phyloP scores from a whole-genome alignment of 2,329 filamentous ascomycete species.

The Colletotrichum caudatum region DNA sequence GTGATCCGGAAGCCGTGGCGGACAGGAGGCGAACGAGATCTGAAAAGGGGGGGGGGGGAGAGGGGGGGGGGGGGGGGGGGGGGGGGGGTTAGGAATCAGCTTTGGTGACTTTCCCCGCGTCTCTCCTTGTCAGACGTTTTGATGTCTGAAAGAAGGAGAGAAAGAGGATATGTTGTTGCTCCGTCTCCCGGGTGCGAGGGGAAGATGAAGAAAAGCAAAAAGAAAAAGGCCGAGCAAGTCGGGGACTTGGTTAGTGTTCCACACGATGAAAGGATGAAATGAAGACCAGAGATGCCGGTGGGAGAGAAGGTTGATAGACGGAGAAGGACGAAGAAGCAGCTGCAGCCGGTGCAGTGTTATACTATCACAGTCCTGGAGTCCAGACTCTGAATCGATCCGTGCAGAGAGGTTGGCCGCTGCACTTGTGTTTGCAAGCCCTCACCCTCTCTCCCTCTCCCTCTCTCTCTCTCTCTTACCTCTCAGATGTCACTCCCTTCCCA shows the following conservation, averaged over 20 bases:
- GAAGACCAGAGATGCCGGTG: neutral
- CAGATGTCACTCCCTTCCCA: neutral
- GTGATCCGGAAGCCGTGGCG: neutral
- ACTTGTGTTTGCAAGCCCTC: conserved; percentile 7
- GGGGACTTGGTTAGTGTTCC: conserved; percentile 23
- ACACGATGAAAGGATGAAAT: conserved; percentile 8
- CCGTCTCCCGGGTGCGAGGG: conserved; percentile 2
- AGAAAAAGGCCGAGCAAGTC: neutral
- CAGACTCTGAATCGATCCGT: conserved; percentile 18
- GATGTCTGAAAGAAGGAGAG: conserved; percentile 35
- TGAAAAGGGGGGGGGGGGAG: neutral
- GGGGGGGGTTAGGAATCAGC: too few relatives aligned
- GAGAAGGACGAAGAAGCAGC: conserved; percentile 23
- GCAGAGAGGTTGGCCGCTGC: neutral
- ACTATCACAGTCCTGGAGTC: conserved; percentile 18
- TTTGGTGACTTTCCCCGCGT: conserved; percentile 9
- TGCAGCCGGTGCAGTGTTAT: conserved; percentile 38
- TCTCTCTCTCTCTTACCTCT: neutral
- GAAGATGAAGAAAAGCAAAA: neutral
- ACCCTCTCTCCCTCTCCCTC: neutral
- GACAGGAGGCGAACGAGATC: conserved; percentile 11
- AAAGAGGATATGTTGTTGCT: conserved; percentile 15
- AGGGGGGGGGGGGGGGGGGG: too few relatives aligned
- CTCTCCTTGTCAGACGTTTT: conserved; percentile 40
- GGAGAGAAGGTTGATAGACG: neutral